Conservation (phyloP, 179 eudicot species). For the Actinidia chinensis region DNA sequence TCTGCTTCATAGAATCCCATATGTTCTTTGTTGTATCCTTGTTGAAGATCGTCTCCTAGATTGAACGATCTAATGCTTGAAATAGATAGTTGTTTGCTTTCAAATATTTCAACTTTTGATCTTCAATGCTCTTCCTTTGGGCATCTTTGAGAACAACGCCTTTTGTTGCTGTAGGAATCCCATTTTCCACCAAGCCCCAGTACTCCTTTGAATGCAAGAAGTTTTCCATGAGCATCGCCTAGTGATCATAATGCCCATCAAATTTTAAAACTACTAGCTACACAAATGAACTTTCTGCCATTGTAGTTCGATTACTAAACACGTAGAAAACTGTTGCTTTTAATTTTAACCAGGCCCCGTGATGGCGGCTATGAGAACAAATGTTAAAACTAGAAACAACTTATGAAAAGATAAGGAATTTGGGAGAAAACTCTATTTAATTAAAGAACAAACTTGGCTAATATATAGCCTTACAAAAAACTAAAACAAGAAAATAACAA, state of each 20-base stretch:
- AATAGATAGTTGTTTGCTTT: too few species aligned
- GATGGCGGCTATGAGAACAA: too few species aligned
- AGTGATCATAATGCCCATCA: neutral
- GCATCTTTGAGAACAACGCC: too few species aligned
- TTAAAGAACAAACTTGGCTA: too few species aligned
- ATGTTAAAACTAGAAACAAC: too few species aligned
- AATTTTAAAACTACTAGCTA: neutral
- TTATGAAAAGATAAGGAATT: too few species aligned
- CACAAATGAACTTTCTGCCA: neutral
- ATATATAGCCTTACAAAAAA: too few species aligned
- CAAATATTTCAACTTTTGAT: too few species aligned
- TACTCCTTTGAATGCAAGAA: slow-evolving; percentile 4
- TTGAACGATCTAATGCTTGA: neutral
- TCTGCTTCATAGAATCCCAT: neutral
- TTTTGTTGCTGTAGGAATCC: neutral
- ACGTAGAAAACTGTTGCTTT: neutral
- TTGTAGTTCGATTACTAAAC: neutral
- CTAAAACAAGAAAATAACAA: too few species aligned
- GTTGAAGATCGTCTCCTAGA: neutral
- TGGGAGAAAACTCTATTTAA: too few species aligned
- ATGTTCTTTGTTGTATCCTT: neutral
- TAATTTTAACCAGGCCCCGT: neutral
- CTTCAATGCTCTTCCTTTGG: too few species aligned
- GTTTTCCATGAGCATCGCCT: neutral
- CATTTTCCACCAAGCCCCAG: slow-evolving; percentile 4